These are phyloP conservation scores for Golubevia sp. DNA, from an alignment of 1,284 basidiomycete species.

Conservation along the genomic window DNA sequence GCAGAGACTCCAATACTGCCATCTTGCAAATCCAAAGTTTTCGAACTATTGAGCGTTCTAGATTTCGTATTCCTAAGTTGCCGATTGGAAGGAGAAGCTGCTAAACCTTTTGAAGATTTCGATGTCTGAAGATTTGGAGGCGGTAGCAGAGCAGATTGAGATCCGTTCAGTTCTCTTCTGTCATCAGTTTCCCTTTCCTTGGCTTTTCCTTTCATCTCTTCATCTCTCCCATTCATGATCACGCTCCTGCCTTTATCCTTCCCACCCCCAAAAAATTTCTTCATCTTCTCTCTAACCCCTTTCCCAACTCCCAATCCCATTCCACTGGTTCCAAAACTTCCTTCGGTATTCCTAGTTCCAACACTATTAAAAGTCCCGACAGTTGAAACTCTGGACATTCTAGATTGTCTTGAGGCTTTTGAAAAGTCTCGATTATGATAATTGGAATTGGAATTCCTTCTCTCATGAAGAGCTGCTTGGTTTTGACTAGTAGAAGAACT, in stretches of 20 bases:
- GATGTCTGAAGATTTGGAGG: not conserved
- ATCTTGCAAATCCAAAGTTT: conserved; percentile 8
- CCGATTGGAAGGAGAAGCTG: too few species aligned
- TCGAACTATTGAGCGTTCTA: not conserved
- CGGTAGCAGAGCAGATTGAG: not conserved
- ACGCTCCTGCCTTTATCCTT: not conserved
- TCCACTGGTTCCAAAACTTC: conserved; percentile 26
- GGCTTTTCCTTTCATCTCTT: not conserved
- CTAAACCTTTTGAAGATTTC: not conserved
- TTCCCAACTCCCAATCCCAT: too few species aligned
- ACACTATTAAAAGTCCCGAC: conserved; percentile 22
- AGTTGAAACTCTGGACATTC: conserved; percentile 33
- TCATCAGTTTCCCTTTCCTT: too few species aligned
- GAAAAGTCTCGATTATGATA: not conserved
- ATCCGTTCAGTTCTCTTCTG: too few species aligned
- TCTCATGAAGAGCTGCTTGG: not conserved
- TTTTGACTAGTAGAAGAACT: not conserved
- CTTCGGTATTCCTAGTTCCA: conserved; percentile 24
- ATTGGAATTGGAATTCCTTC: not conserved
- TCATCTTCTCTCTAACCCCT: conserved; percentile 14
- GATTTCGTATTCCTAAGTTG: too few species aligned
- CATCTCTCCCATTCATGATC: not conserved
- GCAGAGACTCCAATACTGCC: conserved; percentile 44
- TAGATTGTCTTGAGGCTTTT: conserved; percentile 24
- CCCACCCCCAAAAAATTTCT: not conserved